phyloP scores from a whole-genome alignment of 1,139 yeast species.

The Candida frijolesensis region DNA sequence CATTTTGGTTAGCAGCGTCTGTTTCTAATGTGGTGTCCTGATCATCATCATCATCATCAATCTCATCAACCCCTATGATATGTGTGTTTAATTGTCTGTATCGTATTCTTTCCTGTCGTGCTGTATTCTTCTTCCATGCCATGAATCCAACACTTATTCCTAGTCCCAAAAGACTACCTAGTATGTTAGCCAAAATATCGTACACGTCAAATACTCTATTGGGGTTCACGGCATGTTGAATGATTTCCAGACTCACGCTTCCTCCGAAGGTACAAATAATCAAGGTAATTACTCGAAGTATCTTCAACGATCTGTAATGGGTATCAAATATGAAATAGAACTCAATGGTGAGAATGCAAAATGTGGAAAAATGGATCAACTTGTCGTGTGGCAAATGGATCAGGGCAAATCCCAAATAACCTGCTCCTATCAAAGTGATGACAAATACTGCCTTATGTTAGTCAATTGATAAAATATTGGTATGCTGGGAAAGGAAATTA shows the following conservation, averaged over 20 bases:
- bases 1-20: background rate
- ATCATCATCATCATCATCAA: constrained; percentile 18
- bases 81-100: constrained; percentile 9
- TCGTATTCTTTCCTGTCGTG: constrained; percentile 9
- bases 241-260: constrained; percentile 54
- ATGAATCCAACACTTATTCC: constrained; percentile 18
- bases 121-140: constrained; percentile 13
- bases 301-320: constrained; percentile 33
- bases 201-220: constrained; percentile 47
- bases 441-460: constrained; percentile 27
- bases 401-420: constrained; percentile 56
- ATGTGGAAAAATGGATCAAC: constrained; percentile 50
- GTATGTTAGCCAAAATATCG: constrained; percentile 50
- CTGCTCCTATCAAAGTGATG: constrained; percentile 31
- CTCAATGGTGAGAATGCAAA: constrained; percentile 51
- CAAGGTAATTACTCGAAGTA: constrained; percentile 44
- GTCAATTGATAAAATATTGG: background rate
- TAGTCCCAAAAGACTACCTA: constrained; percentile 36
- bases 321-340: constrained; percentile 59
- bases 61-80: constrained; percentile 45
- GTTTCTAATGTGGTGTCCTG: background rate
- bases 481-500: background rate
- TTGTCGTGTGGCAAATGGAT: constrained; percentile 54
- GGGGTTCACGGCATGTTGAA: constrained; percentile 49
- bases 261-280: constrained; percentile 47